A percentile compares a stretch with the other conserved stretches of the same genome.
Conservation (phyloP, 2,329 filamentous ascomycete genomes). For the Alternaria longipes region DNA sequence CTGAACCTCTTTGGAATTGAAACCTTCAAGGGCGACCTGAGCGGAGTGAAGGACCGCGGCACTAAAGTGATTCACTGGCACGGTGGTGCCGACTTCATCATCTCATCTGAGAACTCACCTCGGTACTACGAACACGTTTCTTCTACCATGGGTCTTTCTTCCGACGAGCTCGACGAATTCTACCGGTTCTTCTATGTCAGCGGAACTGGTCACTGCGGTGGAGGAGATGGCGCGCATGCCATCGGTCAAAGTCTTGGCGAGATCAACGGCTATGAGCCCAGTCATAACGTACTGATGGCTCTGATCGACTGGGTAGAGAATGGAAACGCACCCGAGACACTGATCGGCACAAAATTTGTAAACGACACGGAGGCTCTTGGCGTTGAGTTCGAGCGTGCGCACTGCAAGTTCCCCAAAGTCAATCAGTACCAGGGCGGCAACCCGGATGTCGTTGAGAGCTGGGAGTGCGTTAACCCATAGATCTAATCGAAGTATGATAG, state of each 20-base stretch:
- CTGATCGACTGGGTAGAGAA: slow-evolving; percentile 60
- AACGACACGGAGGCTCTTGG: slow-evolving; percentile 42
- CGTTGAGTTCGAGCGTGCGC: slow-evolving; percentile 45
- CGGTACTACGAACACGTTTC: slow-evolving; percentile 61
- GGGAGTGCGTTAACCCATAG: slow-evolving; percentile 42
- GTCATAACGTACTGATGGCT: slow-evolving; percentile 58
- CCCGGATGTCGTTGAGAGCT: slow-evolving; percentile 38
- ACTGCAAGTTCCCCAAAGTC: slow-evolving; percentile 50
- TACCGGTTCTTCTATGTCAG: slow-evolving; percentile 63
- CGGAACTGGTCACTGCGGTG: slow-evolving; percentile 62
- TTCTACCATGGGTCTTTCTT: slow-evolving; percentile 52
- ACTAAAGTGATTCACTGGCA: slow-evolving; percentile 60
- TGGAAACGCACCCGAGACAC: slow-evolving; percentile 53
- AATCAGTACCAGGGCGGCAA: slow-evolving; percentile 50
- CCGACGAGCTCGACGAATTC: slow-evolving; percentile 53
- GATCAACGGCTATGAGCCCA: slow-evolving; percentile 43
- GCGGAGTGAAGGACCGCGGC: slow-evolving; percentile 49
- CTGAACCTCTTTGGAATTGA: slow-evolving; percentile 52
- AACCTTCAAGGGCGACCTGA: slow-evolving; percentile 55
- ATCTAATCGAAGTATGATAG: not conserved
- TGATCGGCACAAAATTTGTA: slow-evolving; percentile 45
- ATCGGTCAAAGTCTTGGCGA: slow-evolving; percentile 41
- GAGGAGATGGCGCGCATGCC: slow-evolving; percentile 57
- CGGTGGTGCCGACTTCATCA: slow-evolving; percentile 56
- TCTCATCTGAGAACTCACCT: slow-evolving; percentile 56